Evolutionary conservation across 1,284 basidiomycete species (phyloP).

Genomic region (Apiotrichum gracile): DNA sequence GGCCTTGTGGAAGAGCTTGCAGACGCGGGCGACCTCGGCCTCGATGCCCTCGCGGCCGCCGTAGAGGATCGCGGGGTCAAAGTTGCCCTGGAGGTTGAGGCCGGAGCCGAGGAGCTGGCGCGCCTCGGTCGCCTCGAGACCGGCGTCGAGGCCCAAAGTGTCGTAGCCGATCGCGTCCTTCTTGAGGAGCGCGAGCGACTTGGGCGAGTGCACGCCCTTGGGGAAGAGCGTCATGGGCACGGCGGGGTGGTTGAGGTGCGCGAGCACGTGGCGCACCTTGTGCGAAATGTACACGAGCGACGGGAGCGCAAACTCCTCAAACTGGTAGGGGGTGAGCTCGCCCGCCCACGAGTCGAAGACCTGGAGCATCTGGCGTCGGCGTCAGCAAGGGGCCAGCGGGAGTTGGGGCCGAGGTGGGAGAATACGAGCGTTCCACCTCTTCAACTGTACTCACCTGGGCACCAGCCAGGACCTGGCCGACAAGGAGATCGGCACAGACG

Average conservation of each 20-base stretch:
- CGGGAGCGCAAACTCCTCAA: conserved; percentile 56
- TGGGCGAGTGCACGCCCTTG: conserved; percentile 73
- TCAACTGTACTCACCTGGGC: conserved; percentile 64
- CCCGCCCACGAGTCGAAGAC: conserved; percentile 94
- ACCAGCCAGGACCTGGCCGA: conserved; percentile 85
- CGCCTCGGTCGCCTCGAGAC: conserved; percentile 66
- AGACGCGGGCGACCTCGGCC: conserved; percentile 75
- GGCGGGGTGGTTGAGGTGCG: conserved; percentile 53
- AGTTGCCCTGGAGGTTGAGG: conserved; percentile 86
- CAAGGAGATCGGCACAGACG: conserved; percentile 77
- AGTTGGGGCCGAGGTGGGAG: not conserved
- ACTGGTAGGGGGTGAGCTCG: conserved; percentile 81
- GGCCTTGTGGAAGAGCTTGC: conserved; percentile 58
- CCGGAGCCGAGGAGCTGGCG: conserved; percentile 54
- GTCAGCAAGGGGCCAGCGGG: too few species aligned
- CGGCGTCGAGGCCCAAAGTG: conserved; percentile 84
- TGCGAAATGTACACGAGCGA: conserved; percentile 47
- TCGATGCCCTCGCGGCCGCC: conserved; percentile 85
- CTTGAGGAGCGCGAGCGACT: conserved; percentile 28
- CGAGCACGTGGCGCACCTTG: conserved; percentile 59
- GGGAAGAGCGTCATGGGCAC: conserved; percentile 86
- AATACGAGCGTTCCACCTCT: not conserved
- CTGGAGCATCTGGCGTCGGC: conserved; percentile 92
- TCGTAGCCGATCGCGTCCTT: conserved; percentile 64
- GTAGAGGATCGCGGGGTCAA: conserved; percentile 84